Evolutionary conservation across 345 rosid genomes (phyloP).

Genomic region (Leavenworthia alabamica): DNA sequence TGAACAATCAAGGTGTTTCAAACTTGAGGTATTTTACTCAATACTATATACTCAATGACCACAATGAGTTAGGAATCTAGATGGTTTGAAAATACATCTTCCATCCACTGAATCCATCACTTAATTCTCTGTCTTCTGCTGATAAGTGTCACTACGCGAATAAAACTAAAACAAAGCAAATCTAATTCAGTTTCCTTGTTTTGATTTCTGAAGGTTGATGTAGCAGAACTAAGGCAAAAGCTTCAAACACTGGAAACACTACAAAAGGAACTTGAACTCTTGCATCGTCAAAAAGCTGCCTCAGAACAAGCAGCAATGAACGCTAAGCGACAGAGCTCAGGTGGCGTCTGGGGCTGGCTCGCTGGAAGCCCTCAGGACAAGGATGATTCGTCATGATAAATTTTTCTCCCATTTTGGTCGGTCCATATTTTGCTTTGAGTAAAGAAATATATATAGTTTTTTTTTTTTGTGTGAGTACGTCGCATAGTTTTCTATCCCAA

Average conservation of each 20-base stretch:
- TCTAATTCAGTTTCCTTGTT: too few relatives aligned
- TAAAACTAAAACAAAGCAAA: neutral
- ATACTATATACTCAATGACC: neutral
- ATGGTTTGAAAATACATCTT: neutral
- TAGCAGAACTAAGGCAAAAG: slow-evolving; percentile 91
- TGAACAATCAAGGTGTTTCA: slow-evolving; percentile 96
- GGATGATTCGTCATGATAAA: slow-evolving; percentile 23
- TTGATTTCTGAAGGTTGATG: slow-evolving; percentile 64
- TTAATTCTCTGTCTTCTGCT: too few relatives aligned
- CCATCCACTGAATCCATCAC: neutral
- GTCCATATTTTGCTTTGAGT: neutral
- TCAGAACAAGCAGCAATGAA: slow-evolving; percentile 81
- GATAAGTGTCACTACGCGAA: too few relatives aligned
- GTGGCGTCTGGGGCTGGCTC: slow-evolving; percentile 98
- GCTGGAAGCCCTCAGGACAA: slow-evolving; percentile 62
- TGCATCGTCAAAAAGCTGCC: slow-evolving; percentile 91
- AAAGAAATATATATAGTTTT: slow-evolving; percentile 15
- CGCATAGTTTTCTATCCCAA: slow-evolving; percentile 1
- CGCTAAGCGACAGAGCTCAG: slow-evolving; percentile 72
- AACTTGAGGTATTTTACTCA: slow-evolving; percentile 62
- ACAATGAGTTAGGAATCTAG: neutral
- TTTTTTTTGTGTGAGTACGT: neutral
- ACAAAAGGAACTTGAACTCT: slow-evolving; percentile 84
- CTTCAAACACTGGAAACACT: slow-evolving; percentile 79
- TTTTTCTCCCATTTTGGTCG: neutral